These are phyloP conservation scores for Termitomyces sp. DNA, from an alignment of 768 basidiomycete genomes.

Conservation along the genomic window DNA sequence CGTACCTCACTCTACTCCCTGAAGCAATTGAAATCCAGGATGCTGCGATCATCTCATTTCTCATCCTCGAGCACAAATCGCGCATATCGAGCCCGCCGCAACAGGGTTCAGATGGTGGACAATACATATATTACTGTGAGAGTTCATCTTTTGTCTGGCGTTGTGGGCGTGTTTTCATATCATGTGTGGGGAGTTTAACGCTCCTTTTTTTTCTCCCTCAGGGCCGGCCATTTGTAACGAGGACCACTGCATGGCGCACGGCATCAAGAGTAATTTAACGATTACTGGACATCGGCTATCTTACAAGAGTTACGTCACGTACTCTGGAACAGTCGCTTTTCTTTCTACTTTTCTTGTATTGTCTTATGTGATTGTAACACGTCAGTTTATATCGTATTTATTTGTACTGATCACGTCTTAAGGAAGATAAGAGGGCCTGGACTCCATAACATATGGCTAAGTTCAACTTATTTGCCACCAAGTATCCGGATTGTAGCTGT, in stretches of 20 bases:
- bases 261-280: neutral
- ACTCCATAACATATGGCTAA: neutral
- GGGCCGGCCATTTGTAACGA: neutral
- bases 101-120: constrained; percentile 1
- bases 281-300: neutral
- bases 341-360: neutral
- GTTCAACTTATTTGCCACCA: neutral
- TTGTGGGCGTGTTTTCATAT: constrained; percentile 3
- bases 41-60: constrained; percentile 17
- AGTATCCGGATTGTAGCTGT: neutral
- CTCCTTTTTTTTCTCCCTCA: neutral
- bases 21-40: constrained; percentile 20
- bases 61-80: constrained; percentile 20
- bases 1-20: constrained; percentile 18
- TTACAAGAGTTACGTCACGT: constrained; percentile 2
- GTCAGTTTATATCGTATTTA: neutral
- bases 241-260: neutral
- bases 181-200: constrained; percentile 5
- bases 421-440: neutral
- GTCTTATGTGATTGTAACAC: neutral
- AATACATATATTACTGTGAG: constrained; percentile 14
- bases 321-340: neutral
- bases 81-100: constrained; percentile 10
- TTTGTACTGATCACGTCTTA: neutral
- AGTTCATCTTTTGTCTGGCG: neutral